Evolutionary conservation across 305 asterid genomes (phyloP), one percentile per base, ranked within the genome.

Genomic region (Striga hermonthica): DNA sequence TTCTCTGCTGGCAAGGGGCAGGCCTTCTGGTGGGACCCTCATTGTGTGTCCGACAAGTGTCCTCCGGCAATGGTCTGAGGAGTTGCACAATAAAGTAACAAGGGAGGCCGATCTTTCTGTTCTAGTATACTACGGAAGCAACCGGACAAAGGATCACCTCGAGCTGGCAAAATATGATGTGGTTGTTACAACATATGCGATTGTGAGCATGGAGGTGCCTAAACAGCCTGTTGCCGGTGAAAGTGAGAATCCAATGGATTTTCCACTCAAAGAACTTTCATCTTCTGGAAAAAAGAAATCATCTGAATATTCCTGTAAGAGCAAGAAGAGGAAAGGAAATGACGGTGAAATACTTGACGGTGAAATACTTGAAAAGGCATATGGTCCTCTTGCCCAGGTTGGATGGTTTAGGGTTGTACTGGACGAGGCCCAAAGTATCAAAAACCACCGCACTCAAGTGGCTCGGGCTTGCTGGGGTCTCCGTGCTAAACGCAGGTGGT

Each of bases 381-480:
- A 86, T 57, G 92, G 97, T 58, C 95, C 99, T 11, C 97, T 93
- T 80, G 99, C 95, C 73, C 85, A 81, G 77, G 99, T 90, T 67
- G 90, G 90, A 76, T 93, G 99, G 99, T 93, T 90, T 79, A 85
- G 99, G 80, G 96, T 93, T 58, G 89, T 93, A 66, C 70, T 93
- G 68, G 99, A 93, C 66, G 97, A 93, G 90, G 99, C 99, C 67
- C 99, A 93, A 75, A 86, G 95, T 81, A 93, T 93, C 62, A 93
- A 93, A 85, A 93, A 93, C 73, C 90, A 86, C 73, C 80, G 92
- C 68, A 93, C 99, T 67, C 95, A 90, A 79, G 95, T 79, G 15
- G 98, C 99, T 64, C 82, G 99, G 87, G 97, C 99, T 65, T 94
- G 99, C 76, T 94, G 99, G 98, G 99, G 98, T 73, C 98, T 94